Evolutionary conservation across 768 basidiomycete genomes (phyloP).

Genomic region (Cystoderma amianthinum): DNA sequence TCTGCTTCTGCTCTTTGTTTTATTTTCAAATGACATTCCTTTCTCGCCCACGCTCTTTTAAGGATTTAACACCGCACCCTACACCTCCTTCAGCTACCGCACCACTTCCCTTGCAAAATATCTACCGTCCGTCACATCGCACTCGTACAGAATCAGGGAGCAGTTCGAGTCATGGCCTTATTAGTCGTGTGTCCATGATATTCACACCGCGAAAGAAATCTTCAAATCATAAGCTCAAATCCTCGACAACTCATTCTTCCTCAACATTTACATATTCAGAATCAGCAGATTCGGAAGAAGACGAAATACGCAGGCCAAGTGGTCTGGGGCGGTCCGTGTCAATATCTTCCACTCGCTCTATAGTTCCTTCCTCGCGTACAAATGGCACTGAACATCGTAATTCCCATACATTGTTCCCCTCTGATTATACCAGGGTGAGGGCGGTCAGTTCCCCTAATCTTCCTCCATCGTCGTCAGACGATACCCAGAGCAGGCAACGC

Average conservation of each 20-base stretch:
- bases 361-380: conserved; percentile 27
- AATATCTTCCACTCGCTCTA: conserved; percentile 24
- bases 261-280: background rate
- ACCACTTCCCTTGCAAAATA: background rate
- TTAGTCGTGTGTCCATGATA: conserved; percentile 18
- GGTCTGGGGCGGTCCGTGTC: conserved; percentile 34
- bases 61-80: background rate
- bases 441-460: conserved; percentile 32
- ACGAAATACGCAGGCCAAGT: conserved; percentile 40
- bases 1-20: too few species aligned
- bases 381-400: conserved; percentile 5
- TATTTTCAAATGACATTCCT: background rate
- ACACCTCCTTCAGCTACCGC: background rate
- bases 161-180: background rate
- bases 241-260: background rate
- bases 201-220: conserved; percentile 11
- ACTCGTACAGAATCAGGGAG: background rate
- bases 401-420: background rate
- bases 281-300: conserved; percentile 5
- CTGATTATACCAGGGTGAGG: conserved; percentile 14
- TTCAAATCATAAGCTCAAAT: background rate
- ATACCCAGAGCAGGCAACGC: background rate
- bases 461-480: conserved; percentile 13
- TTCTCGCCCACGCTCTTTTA: background rate
- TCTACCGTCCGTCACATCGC: background rate